Evolutionary conservation across 768 basidiomycete genomes (phyloP), one percentile per base, ranked within the genome.

Genomic region (Panaeolus papilionaceus): DNA sequence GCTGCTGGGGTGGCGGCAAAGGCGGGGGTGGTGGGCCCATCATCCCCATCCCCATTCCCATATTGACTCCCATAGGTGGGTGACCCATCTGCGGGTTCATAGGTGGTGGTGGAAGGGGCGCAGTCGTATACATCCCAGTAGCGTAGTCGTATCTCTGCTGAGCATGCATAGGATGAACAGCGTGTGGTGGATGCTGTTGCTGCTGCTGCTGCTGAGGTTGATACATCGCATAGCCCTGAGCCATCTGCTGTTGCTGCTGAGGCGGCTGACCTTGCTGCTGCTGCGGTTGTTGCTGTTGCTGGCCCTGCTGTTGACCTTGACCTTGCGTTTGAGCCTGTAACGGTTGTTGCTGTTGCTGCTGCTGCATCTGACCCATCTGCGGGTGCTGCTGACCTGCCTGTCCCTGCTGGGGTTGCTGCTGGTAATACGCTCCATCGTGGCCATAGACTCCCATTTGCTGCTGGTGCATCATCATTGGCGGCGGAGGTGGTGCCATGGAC

Each of bases 91-190:
- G 73, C 38, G 18, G 67, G 38, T 28, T 67, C 54, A 37, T 37
- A 33, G 75, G 76, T 16, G 74, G 71, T 10, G 76, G 79, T 23
- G 69, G 77, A 2, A 74, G 76, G 40, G 77, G 78, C 26, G 76
- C 76, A 66, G 26, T 28, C 20, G 26, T 37, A 58, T 58, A 58
- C 54, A 58, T 58, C 54, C 54, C 54, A 12, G 26, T 37, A 26
- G 33, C 26, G 64, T 79, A 78, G 64, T 78, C 75, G 61, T 78
- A 77, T 49, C 74, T 69, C 54, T 64, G 71, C 11, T 72, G 75
- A 37, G 70, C 69, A n/a, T 73, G 73, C 62, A 71, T 73, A 14
- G 72, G 68, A 68, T 74, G 72, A n/a, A 69, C 65, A 6, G 70
- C 64, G 65, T 74, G 72, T 9, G 73, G 74, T 2, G 69, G 74